Percentiles rank a stretch among this genome's conserved stretches.
Evolutionary conservation across 2,329 filamentous ascomycete species (phyloP).

Genomic region (Beauveria brongniartii): DNA sequence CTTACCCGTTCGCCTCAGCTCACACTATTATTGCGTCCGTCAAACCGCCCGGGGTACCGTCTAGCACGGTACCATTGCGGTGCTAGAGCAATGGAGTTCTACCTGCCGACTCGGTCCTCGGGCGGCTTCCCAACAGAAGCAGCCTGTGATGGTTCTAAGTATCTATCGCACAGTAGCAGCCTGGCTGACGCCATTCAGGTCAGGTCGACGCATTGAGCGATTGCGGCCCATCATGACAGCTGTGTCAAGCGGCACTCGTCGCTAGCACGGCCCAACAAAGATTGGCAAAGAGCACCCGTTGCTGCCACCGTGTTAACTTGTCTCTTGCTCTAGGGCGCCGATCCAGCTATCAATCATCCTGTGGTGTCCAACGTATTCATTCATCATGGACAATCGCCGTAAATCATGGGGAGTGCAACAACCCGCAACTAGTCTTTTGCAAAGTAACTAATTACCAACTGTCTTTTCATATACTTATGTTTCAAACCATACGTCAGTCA

Average conservation of each 20-base stretch:
- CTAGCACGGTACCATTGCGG: not conserved
- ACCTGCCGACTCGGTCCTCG: not conserved
- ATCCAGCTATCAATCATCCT: not conserved
- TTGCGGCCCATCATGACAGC: conserved; percentile 1
- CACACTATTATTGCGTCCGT: not conserved
- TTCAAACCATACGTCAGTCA: not conserved
- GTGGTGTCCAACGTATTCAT: not conserved
- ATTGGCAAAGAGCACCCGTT: not conserved
- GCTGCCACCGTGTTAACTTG: conserved; percentile 3
- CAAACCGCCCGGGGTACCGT: not conserved
- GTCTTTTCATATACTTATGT: not conserved
- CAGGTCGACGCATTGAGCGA: conserved; percentile 1
- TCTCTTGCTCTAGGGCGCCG: not conserved
- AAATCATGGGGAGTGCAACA: no score
- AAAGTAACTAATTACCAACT: no score
- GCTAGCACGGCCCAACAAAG: conserved; percentile 2
- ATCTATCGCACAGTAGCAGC: not conserved
- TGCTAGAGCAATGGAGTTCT: not conserved
- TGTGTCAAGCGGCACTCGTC: not conserved
- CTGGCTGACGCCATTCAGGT: conserved; percentile 7
- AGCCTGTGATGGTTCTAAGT: not conserved
- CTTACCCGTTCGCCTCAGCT: not conserved
- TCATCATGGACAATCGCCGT: not conserved
- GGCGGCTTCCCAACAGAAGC: not conserved
- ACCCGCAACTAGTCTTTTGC: no score